A percentile compares a stretch with the other conserved stretches of the same genome.
Conservation (phyloP, 208 protist species). For the Herpetomonas tarakana region DNA sequence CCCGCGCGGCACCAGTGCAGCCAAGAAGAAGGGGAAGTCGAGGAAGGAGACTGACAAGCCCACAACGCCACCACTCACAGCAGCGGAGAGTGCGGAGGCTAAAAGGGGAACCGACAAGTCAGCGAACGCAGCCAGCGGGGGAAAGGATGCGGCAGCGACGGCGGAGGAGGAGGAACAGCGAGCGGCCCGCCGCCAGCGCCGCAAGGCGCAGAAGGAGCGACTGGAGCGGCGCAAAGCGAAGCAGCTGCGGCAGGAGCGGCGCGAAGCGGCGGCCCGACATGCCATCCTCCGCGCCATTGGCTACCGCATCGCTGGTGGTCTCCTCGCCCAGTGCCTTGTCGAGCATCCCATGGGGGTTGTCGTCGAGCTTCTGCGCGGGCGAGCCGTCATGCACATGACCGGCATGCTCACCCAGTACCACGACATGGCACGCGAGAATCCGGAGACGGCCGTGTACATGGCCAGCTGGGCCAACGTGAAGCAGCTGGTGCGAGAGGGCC, state of each 20-base stretch:
- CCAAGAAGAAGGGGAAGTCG: slow-evolving; percentile 13
- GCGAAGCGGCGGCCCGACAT: slow-evolving; percentile 22
- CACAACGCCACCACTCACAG: slow-evolving; percentile 9
- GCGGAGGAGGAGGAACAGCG: slow-evolving; percentile 3
- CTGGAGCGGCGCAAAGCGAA: slow-evolving; percentile 11
- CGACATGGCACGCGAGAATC: slow-evolving; percentile 8
- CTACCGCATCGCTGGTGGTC: slow-evolving; percentile 58
- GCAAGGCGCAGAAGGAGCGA: slow-evolving; percentile 6
- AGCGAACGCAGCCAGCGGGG: slow-evolving; percentile 1
- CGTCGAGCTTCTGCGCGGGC: slow-evolving; percentile 59
- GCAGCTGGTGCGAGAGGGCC: not conserved
- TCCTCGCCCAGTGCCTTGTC: slow-evolving; percentile 60
- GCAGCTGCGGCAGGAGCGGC: slow-evolving; percentile 20
- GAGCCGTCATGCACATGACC: slow-evolving; percentile 63
- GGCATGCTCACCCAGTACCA: slow-evolving; percentile 58
- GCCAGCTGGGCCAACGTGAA: slow-evolving; percentile 12
- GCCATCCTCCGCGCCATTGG: slow-evolving; percentile 70
- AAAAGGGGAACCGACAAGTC: not conserved
- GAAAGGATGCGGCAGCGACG: slow-evolving; percentile 5
- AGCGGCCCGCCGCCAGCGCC: not conserved
- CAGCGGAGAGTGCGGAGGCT: not conserved
- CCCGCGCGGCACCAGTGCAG: not conserved
- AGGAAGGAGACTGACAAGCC: slow-evolving; percentile 11
- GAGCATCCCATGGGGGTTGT: slow-evolving; percentile 72
- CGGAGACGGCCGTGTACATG: slow-evolving; percentile 9